Evolutionary conservation across 371 early-diverging fungal genomes (phyloP), one percentile per base, ranked within the genome.

Genomic region (Mortierella sp.): DNA sequence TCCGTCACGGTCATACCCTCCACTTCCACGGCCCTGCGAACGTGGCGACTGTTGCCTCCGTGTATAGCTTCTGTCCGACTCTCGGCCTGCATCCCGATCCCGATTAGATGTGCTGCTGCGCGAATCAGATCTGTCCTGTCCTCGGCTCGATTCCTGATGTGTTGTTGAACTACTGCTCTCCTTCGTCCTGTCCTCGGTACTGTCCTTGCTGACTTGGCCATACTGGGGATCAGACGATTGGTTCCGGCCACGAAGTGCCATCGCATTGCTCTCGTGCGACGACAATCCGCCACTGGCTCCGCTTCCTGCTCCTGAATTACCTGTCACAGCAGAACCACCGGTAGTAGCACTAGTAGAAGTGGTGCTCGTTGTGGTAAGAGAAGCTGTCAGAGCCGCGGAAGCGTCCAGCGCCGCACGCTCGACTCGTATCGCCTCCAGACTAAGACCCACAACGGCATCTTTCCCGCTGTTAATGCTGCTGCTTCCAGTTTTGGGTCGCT

Each of bases 401-500:
- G 41, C 68, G 21, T 68, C 68, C 68, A 68, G 11, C 8, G 41
- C 43, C 63, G 79, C 68, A 16, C 76, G 78, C 16, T 78, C 83
- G 43, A 46, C 71, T 46, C 83, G 68, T 44, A 83, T 78, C 21
- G 83, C 83, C 49, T 41, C 38, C 51, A 83, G 24, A 54, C 79
- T 83, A 4, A 83, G 58, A 10, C 83, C 76, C 3, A 46, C 43
- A 35, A 65, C 49, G 2, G 65, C 35, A 49, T 78, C 70, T 16
- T 29, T 70, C 3, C 72, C 6, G 51, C 48, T 21, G 51, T 51
- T 51, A 18, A 2, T 51, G 21, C 51, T 51, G 51, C 18, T 51
- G 51, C 68, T 58, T 56, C 73, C 75, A 10, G 41, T 58, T 54
- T 75, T 83, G 65, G 68, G 44, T 14, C 83, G 65, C 46, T 78